Evolutionary conservation across 257 asterid genomes (phyloP).

Genomic region (Ligustrum vulgare): DNA sequence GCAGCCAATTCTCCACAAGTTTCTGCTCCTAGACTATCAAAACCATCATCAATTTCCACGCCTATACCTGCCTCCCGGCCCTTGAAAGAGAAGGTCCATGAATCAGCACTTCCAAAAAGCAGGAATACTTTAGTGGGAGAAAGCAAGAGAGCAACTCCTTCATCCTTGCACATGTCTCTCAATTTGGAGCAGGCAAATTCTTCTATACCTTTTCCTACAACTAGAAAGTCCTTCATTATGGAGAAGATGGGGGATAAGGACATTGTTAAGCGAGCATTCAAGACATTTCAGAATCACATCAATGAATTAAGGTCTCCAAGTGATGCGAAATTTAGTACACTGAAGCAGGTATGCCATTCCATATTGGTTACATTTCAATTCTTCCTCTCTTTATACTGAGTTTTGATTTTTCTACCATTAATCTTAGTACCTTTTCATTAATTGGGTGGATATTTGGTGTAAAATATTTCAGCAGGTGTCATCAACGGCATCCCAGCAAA

Average conservation of each 20-base stretch:
- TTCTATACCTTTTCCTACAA: slow-evolving; percentile 35
- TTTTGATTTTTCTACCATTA: background rate
- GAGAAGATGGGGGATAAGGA: slow-evolving; percentile 98
- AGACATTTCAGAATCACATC: slow-evolving; percentile 63
- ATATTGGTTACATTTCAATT: background rate
- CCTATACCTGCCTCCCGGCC: slow-evolving; percentile 43
- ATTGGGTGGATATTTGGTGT: background rate
- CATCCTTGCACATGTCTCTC: slow-evolving; percentile 86
- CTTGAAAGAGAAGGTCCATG: slow-evolving; percentile 43
- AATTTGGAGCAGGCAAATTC: slow-evolving; percentile 60
- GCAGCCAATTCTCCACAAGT: slow-evolving; percentile 42
- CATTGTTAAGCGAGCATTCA: slow-evolving; percentile 82
- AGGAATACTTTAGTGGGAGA: slow-evolving; percentile 34
- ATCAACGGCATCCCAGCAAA: slow-evolving; percentile 37
- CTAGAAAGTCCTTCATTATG: slow-evolving; percentile 83
- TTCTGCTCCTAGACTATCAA: slow-evolving; percentile 39
- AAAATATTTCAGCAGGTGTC: slow-evolving; percentile 40
- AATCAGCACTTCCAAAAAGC: slow-evolving; percentile 38
- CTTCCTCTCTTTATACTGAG: background rate
- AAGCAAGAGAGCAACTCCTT: slow-evolving; percentile 49
- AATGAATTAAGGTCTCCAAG: slow-evolving; percentile 37
- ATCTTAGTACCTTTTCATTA: background rate
- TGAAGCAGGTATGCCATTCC: slow-evolving; percentile 43
- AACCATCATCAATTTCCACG: slow-evolving; percentile 39
- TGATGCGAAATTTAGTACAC: slow-evolving; percentile 41